Conservation (phyloP, 1,139 yeast genomes). For the Magnusiomyces paraingens region DNA sequence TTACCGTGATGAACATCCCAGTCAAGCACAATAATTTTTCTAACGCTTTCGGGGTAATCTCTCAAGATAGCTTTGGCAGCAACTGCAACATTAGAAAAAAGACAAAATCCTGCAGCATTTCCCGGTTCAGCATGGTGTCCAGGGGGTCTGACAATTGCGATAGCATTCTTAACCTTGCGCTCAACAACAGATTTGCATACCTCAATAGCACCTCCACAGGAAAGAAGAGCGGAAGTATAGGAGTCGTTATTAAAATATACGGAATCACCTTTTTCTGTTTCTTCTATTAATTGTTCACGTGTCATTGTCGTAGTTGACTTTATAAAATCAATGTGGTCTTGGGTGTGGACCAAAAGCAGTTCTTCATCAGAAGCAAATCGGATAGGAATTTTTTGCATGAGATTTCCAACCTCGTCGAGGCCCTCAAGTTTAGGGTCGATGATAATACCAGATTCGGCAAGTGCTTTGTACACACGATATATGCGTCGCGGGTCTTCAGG, state of each 20-base stretch:
- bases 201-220: slow-evolving; percentile 97
- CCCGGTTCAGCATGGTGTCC: slow-evolving; percentile 99
- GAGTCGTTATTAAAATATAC: slow-evolving; percentile 94
- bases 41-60: slow-evolving; percentile 79
- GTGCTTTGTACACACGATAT: slow-evolving; percentile 82
- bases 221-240: slow-evolving; percentile 73
- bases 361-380: slow-evolving; percentile 87
- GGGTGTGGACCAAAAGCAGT: slow-evolving; percentile 77
- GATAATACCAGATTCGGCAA: slow-evolving; percentile 91
- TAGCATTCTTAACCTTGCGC: slow-evolving; percentile 81
- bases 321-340: slow-evolving; percentile 69
- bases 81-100: slow-evolving; percentile 94
- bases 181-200: slow-evolving; percentile 95
- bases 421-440: slow-evolving; percentile 78
- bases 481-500: slow-evolving; percentile 98
- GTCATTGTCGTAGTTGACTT: slow-evolving; percentile 73
- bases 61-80: slow-evolving; percentile 85
- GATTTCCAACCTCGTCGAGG: slow-evolving; percentile 73
- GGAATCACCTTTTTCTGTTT: slow-evolving; percentile 90
- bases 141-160: slow-evolving; percentile 97
- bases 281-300: slow-evolving; percentile 68
- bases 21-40: slow-evolving; percentile 77
- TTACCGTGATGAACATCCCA: slow-evolving; percentile 99
- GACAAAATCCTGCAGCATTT: slow-evolving; percentile 93
- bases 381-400: slow-evolving; percentile 83